These are phyloP conservation scores for Colletotrichum salicis DNA, from an alignment of 2,329 filamentous ascomycete species.

Conservation along the genomic window DNA sequence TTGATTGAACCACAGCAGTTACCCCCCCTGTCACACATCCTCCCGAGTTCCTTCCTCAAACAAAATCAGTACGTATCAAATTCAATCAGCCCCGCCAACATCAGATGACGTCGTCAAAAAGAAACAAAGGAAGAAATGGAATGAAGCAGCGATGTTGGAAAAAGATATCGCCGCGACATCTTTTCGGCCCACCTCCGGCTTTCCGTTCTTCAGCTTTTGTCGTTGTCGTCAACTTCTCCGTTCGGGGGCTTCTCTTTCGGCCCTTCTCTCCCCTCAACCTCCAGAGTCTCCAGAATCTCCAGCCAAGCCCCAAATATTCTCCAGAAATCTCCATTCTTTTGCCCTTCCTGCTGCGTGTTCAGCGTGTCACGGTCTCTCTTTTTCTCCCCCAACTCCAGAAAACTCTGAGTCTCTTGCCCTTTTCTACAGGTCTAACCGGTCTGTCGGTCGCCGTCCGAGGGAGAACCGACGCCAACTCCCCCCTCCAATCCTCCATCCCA, in stretches of 20 bases:
- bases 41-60: neutral
- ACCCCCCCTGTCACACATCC: neutral
- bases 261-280: conserved; percentile 25
- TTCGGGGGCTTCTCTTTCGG: conserved; percentile 27
- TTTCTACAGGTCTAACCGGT: conserved; percentile 27
- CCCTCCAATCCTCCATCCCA: neutral
- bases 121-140: neutral
- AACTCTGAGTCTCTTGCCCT: conserved; percentile 7
- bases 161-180: neutral
- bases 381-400: neutral
- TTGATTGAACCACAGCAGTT: conserved; percentile 21
- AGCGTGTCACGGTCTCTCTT: no score
- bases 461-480: neutral
- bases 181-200: neutral
- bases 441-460: conserved; percentile 33
- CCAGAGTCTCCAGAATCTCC: conserved; percentile 9
- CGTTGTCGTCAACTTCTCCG: neutral
- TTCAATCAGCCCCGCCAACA: neutral
- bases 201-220: neutral
- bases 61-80: neutral
- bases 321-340: conserved; percentile 31
- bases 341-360: neutral
- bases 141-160: neutral
- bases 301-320: conserved; percentile 33
- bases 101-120: neutral